Percentiles rank a stretch among this genome's conserved stretches.
These are phyloP conservation scores for Podospora comata DNA, from an alignment of 495 filamentous ascomycete genomes.

Conservation along the genomic window DNA sequence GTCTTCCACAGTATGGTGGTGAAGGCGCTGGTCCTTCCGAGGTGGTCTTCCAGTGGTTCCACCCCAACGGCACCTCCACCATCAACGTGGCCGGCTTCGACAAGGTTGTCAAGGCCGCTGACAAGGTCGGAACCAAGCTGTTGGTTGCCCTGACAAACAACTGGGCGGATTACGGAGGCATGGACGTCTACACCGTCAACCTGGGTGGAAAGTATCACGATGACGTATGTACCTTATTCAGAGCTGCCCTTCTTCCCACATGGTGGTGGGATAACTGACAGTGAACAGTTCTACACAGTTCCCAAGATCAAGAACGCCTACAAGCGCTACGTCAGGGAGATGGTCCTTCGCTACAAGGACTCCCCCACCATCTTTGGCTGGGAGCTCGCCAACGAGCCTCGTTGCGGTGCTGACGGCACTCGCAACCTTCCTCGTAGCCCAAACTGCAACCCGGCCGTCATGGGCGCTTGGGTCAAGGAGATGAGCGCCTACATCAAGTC, in stretches of 20 bases:
- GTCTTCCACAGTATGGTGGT: conserved; percentile 44
- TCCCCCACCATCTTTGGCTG: conserved; percentile 52
- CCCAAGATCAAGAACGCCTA: conserved; percentile 44
- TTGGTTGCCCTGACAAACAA: conserved; percentile 54
- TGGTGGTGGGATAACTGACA: conserved; percentile 1
- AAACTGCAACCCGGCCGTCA: conserved; percentile 40
- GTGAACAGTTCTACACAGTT: conserved; percentile 41
- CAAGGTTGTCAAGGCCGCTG: conserved; percentile 60
- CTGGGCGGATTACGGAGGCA: conserved; percentile 54
- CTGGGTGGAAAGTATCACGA: conserved; percentile 40
- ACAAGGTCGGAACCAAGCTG: conserved; percentile 56
- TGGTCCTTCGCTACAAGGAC: conserved; percentile 50
- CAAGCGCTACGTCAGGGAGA: conserved; percentile 49
- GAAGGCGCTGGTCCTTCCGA: conserved; percentile 51
- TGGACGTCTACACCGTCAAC: conserved; percentile 43
- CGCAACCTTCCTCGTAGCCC: conserved; percentile 44
- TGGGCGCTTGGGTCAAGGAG: conserved; percentile 47
- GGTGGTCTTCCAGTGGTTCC: conserved; percentile 46
- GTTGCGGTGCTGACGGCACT: conserved; percentile 41
- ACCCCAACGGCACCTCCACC: conserved; percentile 41
- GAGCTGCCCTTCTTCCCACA: neutral
- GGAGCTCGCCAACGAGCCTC: conserved; percentile 56
- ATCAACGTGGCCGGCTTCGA: conserved; percentile 64
- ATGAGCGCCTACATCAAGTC: conserved; percentile 51
- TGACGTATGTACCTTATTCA: conserved; percentile 21